These are phyloP conservation scores for Omphalea diandra DNA, from an alignment of 441 rosid genomes.

Conservation along the genomic window DNA sequence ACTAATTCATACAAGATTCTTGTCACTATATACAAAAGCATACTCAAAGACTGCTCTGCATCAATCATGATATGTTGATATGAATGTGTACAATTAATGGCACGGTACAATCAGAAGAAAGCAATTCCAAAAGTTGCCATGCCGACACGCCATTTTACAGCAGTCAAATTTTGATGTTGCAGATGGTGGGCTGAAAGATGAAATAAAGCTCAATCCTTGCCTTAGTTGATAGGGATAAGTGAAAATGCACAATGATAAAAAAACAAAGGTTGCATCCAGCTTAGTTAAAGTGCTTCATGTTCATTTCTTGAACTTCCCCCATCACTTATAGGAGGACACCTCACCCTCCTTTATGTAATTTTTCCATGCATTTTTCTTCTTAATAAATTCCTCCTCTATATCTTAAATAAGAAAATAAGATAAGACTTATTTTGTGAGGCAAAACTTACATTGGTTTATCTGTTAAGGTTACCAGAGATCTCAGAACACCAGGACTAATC, in stretches of 20 bases:
- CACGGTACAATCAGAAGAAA: background rate
- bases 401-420: too few relatives aligned
- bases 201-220: conserved; percentile 11
- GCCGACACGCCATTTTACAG: background rate
- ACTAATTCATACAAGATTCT: background rate
- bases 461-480: conserved; percentile 59
- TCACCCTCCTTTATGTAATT: background rate
- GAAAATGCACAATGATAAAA: background rate
- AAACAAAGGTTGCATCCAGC: background rate
- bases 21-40: background rate
- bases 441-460: conserved; percentile 51
- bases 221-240: background rate
- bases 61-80: background rate
- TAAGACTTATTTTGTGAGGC: background rate
- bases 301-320: background rate
- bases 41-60: background rate
- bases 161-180: conserved; percentile 1
- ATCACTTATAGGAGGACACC: background rate
- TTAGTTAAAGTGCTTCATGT: background rate
- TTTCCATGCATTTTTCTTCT: background rate
- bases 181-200: background rate
- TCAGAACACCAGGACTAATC: conserved; percentile 60
- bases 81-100: background rate
- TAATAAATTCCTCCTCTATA: background rate
- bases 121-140: background rate